These are phyloP conservation scores for Marasmius fiardii DNA, from an alignment of 1,284 basidiomycete species.

Conservation along the genomic window DNA sequence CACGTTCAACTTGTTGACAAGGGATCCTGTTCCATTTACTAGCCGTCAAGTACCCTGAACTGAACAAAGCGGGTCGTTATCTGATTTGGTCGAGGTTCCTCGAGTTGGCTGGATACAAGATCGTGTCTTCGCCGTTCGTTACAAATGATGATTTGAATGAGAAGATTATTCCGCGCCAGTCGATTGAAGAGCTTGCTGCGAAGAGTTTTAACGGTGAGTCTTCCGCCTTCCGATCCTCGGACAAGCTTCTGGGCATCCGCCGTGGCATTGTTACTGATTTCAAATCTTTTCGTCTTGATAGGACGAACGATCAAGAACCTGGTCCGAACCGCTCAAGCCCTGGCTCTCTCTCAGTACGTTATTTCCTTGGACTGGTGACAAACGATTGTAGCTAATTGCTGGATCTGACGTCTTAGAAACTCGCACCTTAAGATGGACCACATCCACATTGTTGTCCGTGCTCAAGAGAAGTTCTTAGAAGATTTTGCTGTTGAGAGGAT, in stretches of 20 bases:
- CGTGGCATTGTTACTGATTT: no score
- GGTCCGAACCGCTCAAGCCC: conserved; percentile 12
- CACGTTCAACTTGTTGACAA: no score
- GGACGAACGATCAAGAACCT: conserved; percentile 14
- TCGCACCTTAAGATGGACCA: conserved; percentile 4
- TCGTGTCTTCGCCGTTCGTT: neutral
- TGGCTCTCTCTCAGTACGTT: conserved; percentile 9
- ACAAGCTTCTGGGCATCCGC: no score
- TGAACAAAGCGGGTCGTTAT: conserved; percentile 11
- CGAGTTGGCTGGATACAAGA: conserved; percentile 13
- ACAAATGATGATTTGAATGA: neutral
- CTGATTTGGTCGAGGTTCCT: conserved; percentile 18
- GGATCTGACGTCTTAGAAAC: conserved; percentile 5
- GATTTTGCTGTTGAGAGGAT: conserved; percentile 6
- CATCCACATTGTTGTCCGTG: conserved; percentile 9
- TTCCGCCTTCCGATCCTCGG: no score
- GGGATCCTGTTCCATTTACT: no score
- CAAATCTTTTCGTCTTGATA: no score
- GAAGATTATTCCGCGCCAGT: neutral
- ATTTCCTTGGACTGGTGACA: neutral
- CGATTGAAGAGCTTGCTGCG: conserved; percentile 6
- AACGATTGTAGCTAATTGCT: neutral
- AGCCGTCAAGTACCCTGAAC: conserved; percentile 18
- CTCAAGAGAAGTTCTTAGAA: conserved; percentile 13
- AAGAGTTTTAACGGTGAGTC: conserved; percentile 13